Conservation (phyloP, 2,329 filamentous ascomycete genomes). For the Claviceps sorghi region DNA sequence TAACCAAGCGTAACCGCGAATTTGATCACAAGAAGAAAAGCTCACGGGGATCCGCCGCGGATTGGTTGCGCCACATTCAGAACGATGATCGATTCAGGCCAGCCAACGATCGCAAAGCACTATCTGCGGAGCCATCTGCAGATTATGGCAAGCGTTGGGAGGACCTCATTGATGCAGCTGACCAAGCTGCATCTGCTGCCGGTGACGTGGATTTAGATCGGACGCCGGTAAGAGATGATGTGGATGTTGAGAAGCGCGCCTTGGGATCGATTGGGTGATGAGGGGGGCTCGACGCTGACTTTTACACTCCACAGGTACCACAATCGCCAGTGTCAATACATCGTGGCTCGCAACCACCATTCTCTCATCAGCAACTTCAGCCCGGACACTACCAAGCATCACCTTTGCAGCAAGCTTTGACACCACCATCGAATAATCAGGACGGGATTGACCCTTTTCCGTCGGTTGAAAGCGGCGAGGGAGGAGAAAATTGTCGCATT, state of each 20-base stretch:
- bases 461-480: constrained; percentile 67
- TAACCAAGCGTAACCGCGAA: constrained; percentile 64
- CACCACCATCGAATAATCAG: constrained; percentile 58
- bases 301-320: constrained; percentile 36
- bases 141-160: constrained; percentile 88
- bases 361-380: constrained; percentile 47
- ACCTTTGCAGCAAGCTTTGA: constrained; percentile 78
- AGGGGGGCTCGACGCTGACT: not conserved
- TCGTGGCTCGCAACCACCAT: constrained; percentile 46
- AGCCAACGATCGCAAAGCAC: constrained; percentile 61
- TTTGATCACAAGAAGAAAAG: constrained; percentile 68
- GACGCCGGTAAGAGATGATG: constrained; percentile 55
- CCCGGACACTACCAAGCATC: constrained; percentile 66
- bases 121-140: constrained; percentile 70
- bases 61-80: constrained; percentile 45
- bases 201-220: constrained; percentile 84
- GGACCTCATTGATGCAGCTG: constrained; percentile 82
- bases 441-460: constrained; percentile 68
- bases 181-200: constrained; percentile 61
- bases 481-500: constrained; percentile 60
- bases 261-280: not conserved
- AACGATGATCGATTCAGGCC: constrained; percentile 51
- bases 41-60: constrained; percentile 54
- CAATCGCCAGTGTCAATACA: constrained; percentile 51
- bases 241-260: not conserved